Evolutionary conservation across 768 basidiomycete species (phyloP).

Genomic region (Antrodiella citrinella): DNA sequence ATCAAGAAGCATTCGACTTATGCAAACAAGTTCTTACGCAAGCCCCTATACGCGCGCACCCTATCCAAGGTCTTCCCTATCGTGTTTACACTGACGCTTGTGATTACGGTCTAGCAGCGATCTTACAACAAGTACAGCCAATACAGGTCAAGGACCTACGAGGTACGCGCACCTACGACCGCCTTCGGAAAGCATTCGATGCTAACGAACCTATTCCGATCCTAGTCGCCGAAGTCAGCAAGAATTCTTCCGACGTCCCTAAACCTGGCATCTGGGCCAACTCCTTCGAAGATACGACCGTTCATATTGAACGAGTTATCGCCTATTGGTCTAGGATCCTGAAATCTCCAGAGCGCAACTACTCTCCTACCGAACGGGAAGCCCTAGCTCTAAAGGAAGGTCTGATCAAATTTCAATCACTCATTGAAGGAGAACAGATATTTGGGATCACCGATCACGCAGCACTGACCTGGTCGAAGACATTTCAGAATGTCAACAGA

Average conservation of each 20-base stretch:
- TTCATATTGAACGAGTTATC: slow-evolving; percentile 17
- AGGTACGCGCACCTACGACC: slow-evolving; percentile 16
- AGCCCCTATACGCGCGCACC: slow-evolving; percentile 15
- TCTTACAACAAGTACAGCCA: slow-evolving; percentile 19
- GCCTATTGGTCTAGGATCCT: slow-evolving; percentile 19
- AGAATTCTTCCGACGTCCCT: slow-evolving; percentile 5
- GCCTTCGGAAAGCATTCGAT: slow-evolving; percentile 9
- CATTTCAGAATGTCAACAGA: slow-evolving; percentile 30
- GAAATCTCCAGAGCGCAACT: slow-evolving; percentile 18
- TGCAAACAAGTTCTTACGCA: slow-evolving; percentile 13
- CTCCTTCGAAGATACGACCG: slow-evolving; percentile 14
- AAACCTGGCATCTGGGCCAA: slow-evolving; percentile 7
- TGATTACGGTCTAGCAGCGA: slow-evolving; percentile 14
- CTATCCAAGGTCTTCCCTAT: slow-evolving; percentile 13
- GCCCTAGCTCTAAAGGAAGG: slow-evolving; percentile 17
- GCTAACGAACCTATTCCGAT: slow-evolving; percentile 5
- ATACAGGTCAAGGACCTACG: slow-evolving; percentile 15
- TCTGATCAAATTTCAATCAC: slow-evolving; percentile 19
- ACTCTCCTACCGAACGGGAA: slow-evolving; percentile 19
- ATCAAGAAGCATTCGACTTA: slow-evolving; percentile 17
- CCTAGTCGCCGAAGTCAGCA: slow-evolving; percentile 6
- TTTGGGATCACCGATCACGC: slow-evolving; percentile 15
- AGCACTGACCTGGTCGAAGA: slow-evolving; percentile 29
- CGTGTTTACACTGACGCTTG: slow-evolving; percentile 21
- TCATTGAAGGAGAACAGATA: slow-evolving; percentile 18